phyloP scores from a whole-genome alignment of 148 eudicot genomes.

The Persicaria maculosa region DNA sequence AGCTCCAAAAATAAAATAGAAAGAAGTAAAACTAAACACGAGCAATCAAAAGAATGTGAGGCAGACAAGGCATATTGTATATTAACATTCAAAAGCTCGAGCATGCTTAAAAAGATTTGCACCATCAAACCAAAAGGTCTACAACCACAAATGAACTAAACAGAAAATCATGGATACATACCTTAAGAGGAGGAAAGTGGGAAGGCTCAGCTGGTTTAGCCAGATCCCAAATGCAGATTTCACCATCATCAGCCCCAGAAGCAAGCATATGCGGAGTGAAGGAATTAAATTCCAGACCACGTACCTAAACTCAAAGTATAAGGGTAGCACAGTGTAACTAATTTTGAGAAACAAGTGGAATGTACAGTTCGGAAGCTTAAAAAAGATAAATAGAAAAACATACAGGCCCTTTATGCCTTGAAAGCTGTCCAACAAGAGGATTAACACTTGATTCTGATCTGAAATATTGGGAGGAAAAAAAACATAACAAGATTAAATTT shows the following conservation, averaged over 20 bases:
- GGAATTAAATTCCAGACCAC: conserved; percentile 80
- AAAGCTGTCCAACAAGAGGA: conserved; percentile 52
- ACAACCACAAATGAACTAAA: too few species aligned
- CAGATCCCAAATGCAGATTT: conserved; percentile 91
- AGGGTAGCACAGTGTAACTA: neutral
- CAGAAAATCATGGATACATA: conserved; percentile 16
- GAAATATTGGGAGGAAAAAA: conserved; percentile 15
- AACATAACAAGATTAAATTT: neutral
- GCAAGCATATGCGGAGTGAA: conserved; percentile 65
- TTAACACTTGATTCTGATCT: conserved; percentile 41
- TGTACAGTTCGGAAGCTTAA: neutral
- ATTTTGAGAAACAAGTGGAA: neutral
- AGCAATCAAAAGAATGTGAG: neutral
- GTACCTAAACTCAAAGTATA: conserved; percentile 38
- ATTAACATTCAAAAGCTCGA: neutral
- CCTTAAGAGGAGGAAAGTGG: conserved; percentile 75
- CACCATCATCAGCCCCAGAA: conserved; percentile 98
- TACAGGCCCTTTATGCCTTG: conserved; percentile 78
- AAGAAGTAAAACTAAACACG: neutral
- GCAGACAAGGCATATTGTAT: neutral
- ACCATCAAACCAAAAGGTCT: neutral
- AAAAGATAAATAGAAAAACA: conserved; percentile 23
- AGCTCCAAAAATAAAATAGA: too few species aligned
- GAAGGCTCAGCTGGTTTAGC: conserved; percentile 55
- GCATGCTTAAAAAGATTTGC: neutral